These are phyloP conservation scores for Apiospora phragmitis DNA, from an alignment of 2,329 filamentous ascomycete genomes.

Conservation along the genomic window DNA sequence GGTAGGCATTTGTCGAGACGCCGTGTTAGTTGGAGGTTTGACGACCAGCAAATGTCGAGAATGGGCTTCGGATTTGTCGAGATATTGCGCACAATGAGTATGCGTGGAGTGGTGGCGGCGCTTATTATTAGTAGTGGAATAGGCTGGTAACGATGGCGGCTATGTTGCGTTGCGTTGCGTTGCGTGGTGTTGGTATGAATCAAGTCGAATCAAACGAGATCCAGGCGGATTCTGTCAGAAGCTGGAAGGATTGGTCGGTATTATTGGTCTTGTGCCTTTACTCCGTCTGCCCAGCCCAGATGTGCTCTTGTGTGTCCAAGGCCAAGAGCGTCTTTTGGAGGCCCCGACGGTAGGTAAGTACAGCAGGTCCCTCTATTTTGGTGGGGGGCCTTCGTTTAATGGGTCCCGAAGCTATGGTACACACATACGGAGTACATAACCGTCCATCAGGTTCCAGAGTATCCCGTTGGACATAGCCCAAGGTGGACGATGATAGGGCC, in stretches of 20 bases:
- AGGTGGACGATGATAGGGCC: not conserved
- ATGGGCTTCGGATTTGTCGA: not conserved
- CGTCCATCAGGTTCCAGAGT: slow-evolving; percentile 1
- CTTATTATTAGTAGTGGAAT: not conserved
- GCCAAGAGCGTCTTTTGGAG: not conserved
- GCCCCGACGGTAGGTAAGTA: not conserved
- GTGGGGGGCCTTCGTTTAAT: slow-evolving; percentile 4
- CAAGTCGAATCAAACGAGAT: not conserved
- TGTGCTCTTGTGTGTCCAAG: not conserved
- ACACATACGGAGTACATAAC: slow-evolving; percentile 5
- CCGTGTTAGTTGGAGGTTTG: not conserved
- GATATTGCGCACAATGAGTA: not conserved
- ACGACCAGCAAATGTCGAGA: not conserved
- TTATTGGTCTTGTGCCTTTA: slow-evolving; percentile 7
- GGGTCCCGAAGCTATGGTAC: slow-evolving; percentile 3
- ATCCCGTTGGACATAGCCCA: not conserved
- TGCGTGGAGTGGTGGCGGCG: slow-evolving; percentile 2
- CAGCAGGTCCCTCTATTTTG: not conserved
- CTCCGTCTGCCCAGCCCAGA: not conserved
- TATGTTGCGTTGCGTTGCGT: slow-evolving; percentile 10
- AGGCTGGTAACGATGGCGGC: not conserved
- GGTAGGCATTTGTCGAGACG: not conserved
- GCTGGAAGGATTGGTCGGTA: not conserved
- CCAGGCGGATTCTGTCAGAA: not conserved
- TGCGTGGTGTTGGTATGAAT: slow-evolving; percentile 7